Percentiles rank a stretch among this genome's conserved stretches.
phyloP scores from a whole-genome alignment of 495 filamentous ascomycete species.

The Neurospora pannonica region DNA sequence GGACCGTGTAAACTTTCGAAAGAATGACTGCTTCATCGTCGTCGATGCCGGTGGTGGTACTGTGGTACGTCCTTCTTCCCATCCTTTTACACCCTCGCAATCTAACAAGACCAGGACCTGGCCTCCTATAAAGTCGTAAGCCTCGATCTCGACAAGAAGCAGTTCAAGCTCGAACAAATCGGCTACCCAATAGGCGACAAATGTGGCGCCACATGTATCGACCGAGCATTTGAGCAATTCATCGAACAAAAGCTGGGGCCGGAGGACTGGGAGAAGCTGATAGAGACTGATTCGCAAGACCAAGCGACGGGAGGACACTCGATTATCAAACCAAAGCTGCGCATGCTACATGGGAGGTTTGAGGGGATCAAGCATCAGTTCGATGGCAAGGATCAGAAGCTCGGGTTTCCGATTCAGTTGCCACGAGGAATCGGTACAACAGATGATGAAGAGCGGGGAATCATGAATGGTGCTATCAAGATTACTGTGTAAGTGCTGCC shows the following conservation, averaged over 20 bases:
- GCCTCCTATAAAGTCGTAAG: slow-evolving; percentile 18
- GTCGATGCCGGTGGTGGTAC: slow-evolving; percentile 51
- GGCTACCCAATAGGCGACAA: slow-evolving; percentile 11
- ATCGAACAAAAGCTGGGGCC: slow-evolving; percentile 8
- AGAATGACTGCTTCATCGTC: slow-evolving; percentile 44
- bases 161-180: slow-evolving; percentile 13
- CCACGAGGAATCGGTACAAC: slow-evolving; percentile 6
- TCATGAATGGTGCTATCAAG: slow-evolving; percentile 12
- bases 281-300: slow-evolving; percentile 5
- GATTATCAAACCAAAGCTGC: slow-evolving; percentile 15
- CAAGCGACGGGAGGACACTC: slow-evolving; percentile 10
- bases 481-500: slow-evolving; percentile 4
- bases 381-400: slow-evolving; percentile 12
- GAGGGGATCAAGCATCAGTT: slow-evolving; percentile 21
- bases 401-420: slow-evolving; percentile 8
- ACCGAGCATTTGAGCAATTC: slow-evolving; percentile 15
- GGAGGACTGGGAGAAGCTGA: slow-evolving; percentile 14
- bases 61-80: slow-evolving; percentile 33
- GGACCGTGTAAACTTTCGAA: slow-evolving; percentile 12
- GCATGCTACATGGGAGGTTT: slow-evolving; percentile 17
- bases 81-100: not conserved
- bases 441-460: slow-evolving; percentile 5
- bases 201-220: slow-evolving; percentile 24
- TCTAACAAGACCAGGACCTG: slow-evolving; percentile 11
- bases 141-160: slow-evolving; percentile 13